Base-by-base conservation (phyloP, 2,329 filamentous ascomycete genomes). In the Aaosphaeria pasadenensis region DNA sequence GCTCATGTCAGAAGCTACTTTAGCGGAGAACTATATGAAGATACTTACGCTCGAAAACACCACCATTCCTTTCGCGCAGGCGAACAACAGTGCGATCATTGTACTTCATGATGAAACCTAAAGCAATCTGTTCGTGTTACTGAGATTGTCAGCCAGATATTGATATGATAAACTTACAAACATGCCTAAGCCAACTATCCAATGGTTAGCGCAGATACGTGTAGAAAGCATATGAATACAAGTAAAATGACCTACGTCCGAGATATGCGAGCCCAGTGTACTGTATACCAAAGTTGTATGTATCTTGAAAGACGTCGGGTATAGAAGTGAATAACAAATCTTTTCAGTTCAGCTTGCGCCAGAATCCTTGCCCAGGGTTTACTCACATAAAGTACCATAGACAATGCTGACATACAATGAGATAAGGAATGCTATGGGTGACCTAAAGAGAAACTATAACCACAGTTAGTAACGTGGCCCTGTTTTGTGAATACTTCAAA, bases 321-420 rank as follows among this genome's bases (percentile, higher is more conserved):
- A 60, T 53, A 2, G 56, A 59, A 7, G 58, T 62, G 33, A 62
- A 55, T 11, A 59, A 46, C 3, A 62, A 43, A 40, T 61, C 53
- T 54, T 32, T 6, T 11, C 9, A 9, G 17, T 7, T 40, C 9
- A 40, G 39, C 41, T 30, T 30, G 11, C 9, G 28, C 24, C 7
- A 5, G 7, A 30, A 43, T 17, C 17, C 7, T 7, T 9, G 31
- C 24, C 7, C n/a, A 38, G n/a, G 5, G 3, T n/a, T 6, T 28
- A 42, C 52, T 49, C 39, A 55, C 52, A 58, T 24, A 63, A 45
- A n/a, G 57, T 54, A 7, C 59, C 60, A 45, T 62, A 63, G 4
- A 56, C 46, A 9, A 50, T 51, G 24, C 53, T 52, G n/a, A 60
- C 51, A 39, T 58, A 59, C 5, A 54, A 30, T 6, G 46, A 45